phyloP scores from a whole-genome alignment of 1,284 basidiomycete genomes.

The Boletus calvinii region DNA sequence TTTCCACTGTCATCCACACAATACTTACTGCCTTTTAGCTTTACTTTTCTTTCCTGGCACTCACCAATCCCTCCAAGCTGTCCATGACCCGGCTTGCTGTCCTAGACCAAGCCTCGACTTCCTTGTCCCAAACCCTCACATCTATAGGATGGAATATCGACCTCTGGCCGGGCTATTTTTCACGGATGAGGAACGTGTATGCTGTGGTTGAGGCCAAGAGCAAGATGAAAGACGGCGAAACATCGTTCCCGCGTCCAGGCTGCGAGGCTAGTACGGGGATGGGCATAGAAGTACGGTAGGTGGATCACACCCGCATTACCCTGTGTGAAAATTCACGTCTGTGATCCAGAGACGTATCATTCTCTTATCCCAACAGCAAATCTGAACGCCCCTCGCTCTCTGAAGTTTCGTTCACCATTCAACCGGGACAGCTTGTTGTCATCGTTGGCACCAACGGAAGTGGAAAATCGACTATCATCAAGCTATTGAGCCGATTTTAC shows the following conservation, averaged over 20 bases:
- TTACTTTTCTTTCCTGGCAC: constrained; percentile 35
- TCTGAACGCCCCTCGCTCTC: constrained; percentile 40
- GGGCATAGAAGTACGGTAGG: constrained; percentile 38
- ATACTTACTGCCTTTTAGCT: constrained; percentile 24
- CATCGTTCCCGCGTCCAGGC: constrained; percentile 20
- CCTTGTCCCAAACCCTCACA: constrained; percentile 24
- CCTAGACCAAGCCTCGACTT: constrained; percentile 32
- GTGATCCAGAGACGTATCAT: constrained; percentile 40
- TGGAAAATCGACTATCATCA: constrained; percentile 85
- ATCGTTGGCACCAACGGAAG: constrained; percentile 85
- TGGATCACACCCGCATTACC: neutral
- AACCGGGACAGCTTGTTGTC: constrained; percentile 47
- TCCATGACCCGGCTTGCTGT: constrained; percentile 38
- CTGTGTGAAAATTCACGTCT: neutral
- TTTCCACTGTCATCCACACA: neutral
- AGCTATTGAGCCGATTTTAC: constrained; percentile 83
- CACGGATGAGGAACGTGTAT: constrained; percentile 23
- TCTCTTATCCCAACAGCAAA: constrained; percentile 46
- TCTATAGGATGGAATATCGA: constrained; percentile 2
- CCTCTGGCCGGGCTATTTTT: constrained; percentile 14
- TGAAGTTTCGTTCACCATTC: constrained; percentile 43
- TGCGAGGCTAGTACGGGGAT: constrained; percentile 31
- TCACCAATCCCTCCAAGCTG: constrained; percentile 33
- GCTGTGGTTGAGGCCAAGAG: constrained; percentile 15
- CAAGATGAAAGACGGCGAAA: constrained; percentile 26